Conservation (phyloP, 345 rosid species). For the Citrus sinensis region DVS_A1.0 CM039161.1:3624501-3625000, state of each 20-base stretch:
- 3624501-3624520: conserved; percentile 12
- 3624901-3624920: neutral
- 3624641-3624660: neutral
- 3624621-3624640: neutral
- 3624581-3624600: neutral
- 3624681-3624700: neutral
- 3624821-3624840: neutral
- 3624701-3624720: neutral
- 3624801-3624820: neutral
- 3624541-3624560: neutral
- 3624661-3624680: neutral
- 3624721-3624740: neutral
- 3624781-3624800: neutral
- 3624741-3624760: neutral
- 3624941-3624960: neutral
- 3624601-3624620: neutral
- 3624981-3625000: conserved; percentile 60
- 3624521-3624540: conserved; percentile 6
- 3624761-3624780: neutral
- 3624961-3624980: conserved; percentile 12
- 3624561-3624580: neutral
- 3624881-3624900: neutral
- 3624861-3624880: neutral
- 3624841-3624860: neutral
- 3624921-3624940: neutral